Evolutionary conservation across 192 early-diverging fungal species (phyloP), one percentile per base, ranked within the genome.

Genomic region (Phlyctochytrium arcticum): DNA sequence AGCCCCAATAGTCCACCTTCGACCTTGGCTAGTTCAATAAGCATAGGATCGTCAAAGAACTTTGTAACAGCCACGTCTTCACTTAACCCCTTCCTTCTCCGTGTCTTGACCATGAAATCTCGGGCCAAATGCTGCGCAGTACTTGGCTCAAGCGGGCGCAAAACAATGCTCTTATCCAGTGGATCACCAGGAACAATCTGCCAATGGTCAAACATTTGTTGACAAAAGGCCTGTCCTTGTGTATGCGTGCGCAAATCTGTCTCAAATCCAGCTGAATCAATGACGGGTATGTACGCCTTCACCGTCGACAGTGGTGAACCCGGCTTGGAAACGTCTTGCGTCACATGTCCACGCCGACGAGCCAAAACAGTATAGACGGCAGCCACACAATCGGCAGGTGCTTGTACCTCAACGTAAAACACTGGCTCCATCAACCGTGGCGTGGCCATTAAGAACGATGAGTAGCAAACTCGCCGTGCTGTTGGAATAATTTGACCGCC

Each of bases 51-150:
- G 42, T 83, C 81, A 67, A 85, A 78, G 74, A 78, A 83, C 59
- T 83, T 83, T 10, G 78, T 80, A 29, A 83, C 68, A 24, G 75
- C 71, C 12, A 85, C 84, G 69, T 85, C 84, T 63, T 85, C 84
- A 59, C 72, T 76, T 37, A 85, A 62, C 7, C 81, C 87, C 80
- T 98, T 98, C 56, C 97, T 76, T 70, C 97, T 87, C 60, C 97
- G 72, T 10, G 97, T 99, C 80, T 99, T 99, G 69, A 98, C 84
- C 93, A 99, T 94, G 80, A 98, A 99, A 69, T 99, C 97, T 56
- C 97, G 75, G 6, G 97, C 97, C 47, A 99, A 73, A 62, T 93
- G 90, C 68, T 89, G 76, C 5, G 84, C 85, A 33, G 87, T 83
- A 57, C 87, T 88, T n/a, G 92, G 89, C 67, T 99, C 97, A 48